Conservation (phyloP, 352 stramenopile species). For the Peronosclerospora sorghi region DNA sequence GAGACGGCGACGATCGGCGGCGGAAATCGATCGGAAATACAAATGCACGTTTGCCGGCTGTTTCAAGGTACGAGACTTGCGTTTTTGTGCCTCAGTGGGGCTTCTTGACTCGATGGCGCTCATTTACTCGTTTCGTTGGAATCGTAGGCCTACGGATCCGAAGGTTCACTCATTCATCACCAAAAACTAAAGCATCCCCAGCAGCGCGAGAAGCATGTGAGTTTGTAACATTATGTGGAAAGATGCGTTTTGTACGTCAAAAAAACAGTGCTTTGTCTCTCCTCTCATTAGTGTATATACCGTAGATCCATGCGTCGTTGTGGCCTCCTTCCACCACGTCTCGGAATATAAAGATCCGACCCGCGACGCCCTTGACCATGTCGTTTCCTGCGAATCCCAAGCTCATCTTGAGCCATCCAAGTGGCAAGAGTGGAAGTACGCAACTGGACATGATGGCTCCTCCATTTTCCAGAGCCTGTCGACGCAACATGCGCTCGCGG, state of each 20-base stretch:
- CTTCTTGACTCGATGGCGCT: not conserved
- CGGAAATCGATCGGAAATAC: conserved; percentile 78
- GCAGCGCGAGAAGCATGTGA: too few species aligned
- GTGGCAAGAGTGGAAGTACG: not conserved
- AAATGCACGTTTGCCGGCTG: conserved; percentile 24
- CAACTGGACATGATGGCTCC: not conserved
- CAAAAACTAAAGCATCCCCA: conserved; percentile 66
- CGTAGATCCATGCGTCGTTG: too few species aligned
- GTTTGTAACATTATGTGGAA: too few species aligned
- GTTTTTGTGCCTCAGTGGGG: not conserved
- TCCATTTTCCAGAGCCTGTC: conserved; percentile 19
- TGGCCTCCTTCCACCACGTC: too few species aligned
- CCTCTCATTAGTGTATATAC: too few species aligned
- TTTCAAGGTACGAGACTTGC: conserved; percentile 33
- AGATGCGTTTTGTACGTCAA: not conserved
- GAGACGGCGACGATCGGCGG: conserved; percentile 49
- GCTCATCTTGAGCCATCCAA: conserved; percentile 6
- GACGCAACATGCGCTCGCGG: conserved; percentile 34
- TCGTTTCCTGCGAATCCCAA: conserved; percentile 7
- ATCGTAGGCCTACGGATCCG: conserved; percentile 63
- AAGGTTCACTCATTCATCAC: conserved; percentile 71
- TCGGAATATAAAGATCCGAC: conserved; percentile 49
- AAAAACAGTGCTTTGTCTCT: too few species aligned
- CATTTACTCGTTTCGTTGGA: not conserved
- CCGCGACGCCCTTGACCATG: conserved; percentile 23